These are phyloP conservation scores for Nematocida minor DNA, from an alignment of 371 early-diverging fungal species.

Conservation along the genomic window DNA sequence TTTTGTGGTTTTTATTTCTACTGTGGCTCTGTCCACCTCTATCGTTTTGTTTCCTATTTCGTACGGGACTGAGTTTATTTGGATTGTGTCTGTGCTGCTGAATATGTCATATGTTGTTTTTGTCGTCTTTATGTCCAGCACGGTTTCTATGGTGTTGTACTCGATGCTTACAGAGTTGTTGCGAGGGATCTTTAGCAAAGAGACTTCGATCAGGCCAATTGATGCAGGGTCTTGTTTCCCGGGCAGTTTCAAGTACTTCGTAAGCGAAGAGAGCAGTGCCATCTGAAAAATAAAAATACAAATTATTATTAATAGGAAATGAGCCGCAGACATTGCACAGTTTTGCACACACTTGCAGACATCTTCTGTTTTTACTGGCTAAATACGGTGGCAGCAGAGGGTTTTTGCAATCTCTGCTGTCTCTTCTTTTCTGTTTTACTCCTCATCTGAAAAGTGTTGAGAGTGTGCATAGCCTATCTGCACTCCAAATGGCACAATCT, in stretches of 20 bases:
- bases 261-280: neutral
- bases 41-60: neutral
- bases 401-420: too few relatives aligned
- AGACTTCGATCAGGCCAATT: neutral
- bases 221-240: neutral
- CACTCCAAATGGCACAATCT: too few relatives aligned
- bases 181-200: neutral
- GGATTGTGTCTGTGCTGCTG: neutral
- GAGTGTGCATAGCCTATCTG: too few relatives aligned
- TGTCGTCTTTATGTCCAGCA: neutral
- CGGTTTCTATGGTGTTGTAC: neutral
- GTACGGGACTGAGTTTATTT: neutral
- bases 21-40: neutral
- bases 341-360: too few relatives aligned
- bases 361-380: too few relatives aligned
- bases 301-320: too few relatives aligned
- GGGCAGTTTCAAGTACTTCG: neutral
- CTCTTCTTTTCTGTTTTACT: too few relatives aligned
- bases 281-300: neutral
- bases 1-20: slow-evolving; percentile 23
- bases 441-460: too few relatives aligned
- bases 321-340: too few relatives aligned
- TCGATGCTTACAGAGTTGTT: neutral
- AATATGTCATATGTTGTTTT: neutral
- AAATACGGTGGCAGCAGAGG: too few relatives aligned